These are phyloP conservation scores for Penicillium sp. DNA, from an alignment of 2,329 filamentous ascomycete genomes.

Conservation along the genomic window DNA sequence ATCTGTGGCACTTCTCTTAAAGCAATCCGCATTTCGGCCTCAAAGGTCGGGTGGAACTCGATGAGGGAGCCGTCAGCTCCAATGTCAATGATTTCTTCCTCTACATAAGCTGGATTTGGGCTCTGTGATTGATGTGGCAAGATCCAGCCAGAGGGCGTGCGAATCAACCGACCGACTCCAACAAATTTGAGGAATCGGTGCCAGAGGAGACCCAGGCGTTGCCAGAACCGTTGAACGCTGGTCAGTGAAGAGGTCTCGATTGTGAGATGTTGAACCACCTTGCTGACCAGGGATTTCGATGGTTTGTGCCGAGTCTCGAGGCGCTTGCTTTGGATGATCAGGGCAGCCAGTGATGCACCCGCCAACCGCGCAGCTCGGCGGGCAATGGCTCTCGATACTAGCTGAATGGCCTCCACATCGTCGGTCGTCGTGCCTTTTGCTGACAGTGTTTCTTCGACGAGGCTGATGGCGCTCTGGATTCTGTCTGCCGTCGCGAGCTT, in stretches of 20 bases:
- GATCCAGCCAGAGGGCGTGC: not conserved
- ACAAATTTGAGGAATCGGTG: constrained; percentile 16
- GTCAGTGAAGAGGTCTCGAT: not conserved
- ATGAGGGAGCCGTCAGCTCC: constrained; percentile 28
- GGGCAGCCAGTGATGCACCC: constrained; percentile 23
- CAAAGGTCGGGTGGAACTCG: constrained; percentile 27
- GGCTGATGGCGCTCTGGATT: not conserved
- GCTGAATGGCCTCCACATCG: constrained; percentile 19
- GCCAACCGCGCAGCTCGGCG: constrained; percentile 26
- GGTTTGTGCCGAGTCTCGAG: not conserved
- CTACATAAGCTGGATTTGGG: not conserved
- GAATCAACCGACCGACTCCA: not conserved
- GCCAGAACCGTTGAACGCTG: constrained; percentile 8
- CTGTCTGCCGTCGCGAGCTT: constrained; percentile 8
- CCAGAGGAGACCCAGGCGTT: constrained; percentile 14
- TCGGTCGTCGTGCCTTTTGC: constrained; percentile 13
- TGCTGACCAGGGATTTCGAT: not conserved
- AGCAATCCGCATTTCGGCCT: constrained; percentile 27
- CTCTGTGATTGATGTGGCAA: not conserved
- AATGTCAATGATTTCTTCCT: constrained; percentile 25
- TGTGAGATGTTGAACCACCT: not conserved
- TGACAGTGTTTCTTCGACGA: constrained; percentile 10
- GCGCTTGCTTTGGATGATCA: constrained; percentile 22
- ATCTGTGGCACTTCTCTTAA: constrained; percentile 21
- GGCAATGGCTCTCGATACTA: constrained; percentile 18